Conservation (phyloP, 1,284 basidiomycete species). For the Agroathelia rolfsii region DNA sequence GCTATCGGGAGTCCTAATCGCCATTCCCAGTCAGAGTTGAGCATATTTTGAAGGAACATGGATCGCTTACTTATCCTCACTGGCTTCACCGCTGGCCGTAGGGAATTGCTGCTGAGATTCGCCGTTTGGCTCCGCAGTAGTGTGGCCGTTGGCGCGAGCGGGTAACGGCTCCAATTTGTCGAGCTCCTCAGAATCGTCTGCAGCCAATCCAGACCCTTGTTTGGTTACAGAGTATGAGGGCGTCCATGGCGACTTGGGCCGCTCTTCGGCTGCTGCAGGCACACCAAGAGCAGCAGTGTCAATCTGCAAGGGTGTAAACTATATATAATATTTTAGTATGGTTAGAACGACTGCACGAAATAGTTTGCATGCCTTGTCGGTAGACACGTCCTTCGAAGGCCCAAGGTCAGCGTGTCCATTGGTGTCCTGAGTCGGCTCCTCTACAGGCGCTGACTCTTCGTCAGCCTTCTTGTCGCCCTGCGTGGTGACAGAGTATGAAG, state of each 20-base stretch:
- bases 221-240: conserved; percentile 14
- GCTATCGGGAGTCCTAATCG: conserved; percentile 10
- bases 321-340: too few species aligned
- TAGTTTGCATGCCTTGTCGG: too few species aligned
- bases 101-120: conserved; percentile 21
- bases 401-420: too few species aligned
- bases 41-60: conserved; percentile 18
- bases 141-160: too few species aligned
- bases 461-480: conserved; percentile 7
- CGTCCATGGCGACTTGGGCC: conserved; percentile 13
- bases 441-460: conserved; percentile 8
- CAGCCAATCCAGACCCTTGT: conserved; percentile 15
- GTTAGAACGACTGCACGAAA: too few species aligned
- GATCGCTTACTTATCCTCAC: conserved; percentile 15
- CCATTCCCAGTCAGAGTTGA: conserved; percentile 13
- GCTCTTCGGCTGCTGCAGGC: conserved; percentile 9
- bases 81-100: conserved; percentile 13
- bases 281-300: too few species aligned
- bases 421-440: too few species aligned
- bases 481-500: conserved; percentile 14
- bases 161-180: not conserved
- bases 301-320: too few species aligned
- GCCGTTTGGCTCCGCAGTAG: too few species aligned
- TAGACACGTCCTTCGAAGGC: too few species aligned
- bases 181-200: conserved; percentile 2